Evolutionary conservation across 305 asterid genomes (phyloP).

Genomic region (Solanum hybrid): DNA sequence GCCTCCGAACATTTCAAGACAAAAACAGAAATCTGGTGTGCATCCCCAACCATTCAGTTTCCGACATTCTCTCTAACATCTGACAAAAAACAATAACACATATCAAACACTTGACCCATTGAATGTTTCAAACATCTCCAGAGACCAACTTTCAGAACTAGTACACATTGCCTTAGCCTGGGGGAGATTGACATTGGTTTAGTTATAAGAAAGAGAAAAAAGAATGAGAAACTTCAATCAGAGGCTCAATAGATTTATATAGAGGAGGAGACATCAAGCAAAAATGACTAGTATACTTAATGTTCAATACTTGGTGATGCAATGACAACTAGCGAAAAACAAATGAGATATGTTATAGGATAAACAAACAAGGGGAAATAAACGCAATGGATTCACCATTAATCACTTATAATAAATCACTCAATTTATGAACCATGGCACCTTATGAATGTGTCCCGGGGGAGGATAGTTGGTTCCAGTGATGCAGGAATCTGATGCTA

Average conservation of each 20-base stretch:
- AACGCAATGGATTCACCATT: not conserved
- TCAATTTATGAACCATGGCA: not conserved
- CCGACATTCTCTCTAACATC: not conserved
- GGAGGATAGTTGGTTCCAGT: not conserved
- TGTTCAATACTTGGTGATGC: not conserved
- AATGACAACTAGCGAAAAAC: not conserved
- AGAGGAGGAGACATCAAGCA: not conserved
- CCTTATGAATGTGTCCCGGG: not conserved
- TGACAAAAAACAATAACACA: not conserved
- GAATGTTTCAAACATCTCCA: not conserved
- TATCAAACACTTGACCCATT: not conserved
- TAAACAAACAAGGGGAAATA: not conserved
- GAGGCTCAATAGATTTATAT: not conserved
- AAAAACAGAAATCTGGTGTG: not conserved
- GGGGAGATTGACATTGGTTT: not conserved
- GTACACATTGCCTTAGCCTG: not conserved
- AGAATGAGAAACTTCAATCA: not conserved
- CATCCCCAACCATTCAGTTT: not conserved
- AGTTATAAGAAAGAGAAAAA: not conserved
- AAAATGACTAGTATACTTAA: not conserved
- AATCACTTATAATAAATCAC: not conserved
- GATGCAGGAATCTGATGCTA: not conserved
- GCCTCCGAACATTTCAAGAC: not conserved
- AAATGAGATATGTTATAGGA: not conserved
- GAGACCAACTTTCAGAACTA: not conserved